Evolutionary conservation across 108 stramenopile genomes (phyloP), one percentile per base, ranked within the genome.

Genomic region (Fragilariopsis cylindrus): DNA sequence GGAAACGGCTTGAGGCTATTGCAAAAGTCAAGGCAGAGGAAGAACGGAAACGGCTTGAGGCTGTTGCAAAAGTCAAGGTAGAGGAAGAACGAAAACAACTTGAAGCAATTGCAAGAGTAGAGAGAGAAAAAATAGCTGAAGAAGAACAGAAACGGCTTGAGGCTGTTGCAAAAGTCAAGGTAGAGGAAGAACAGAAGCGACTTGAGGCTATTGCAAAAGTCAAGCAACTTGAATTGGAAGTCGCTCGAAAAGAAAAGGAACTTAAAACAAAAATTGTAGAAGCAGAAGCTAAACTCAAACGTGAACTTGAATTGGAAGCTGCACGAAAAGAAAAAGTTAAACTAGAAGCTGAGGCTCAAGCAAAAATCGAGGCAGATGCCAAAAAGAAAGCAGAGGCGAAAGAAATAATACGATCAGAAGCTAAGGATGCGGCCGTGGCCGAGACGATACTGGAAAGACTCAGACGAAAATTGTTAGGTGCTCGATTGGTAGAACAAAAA

Each of bases 281-380:
- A 30, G 58, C 21, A 30, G 21, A 60, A 30, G 21, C 58, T 46
- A 46, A 48, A 46, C 39, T 41, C 8, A 48, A 65, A 41, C 45
- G 45, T 7, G 65, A 65, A 48, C 6, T 13, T 5, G 47, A 65
- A 45, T 16, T 18, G 4, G 43, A 65, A 45, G 44, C 41, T 12
- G 41, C 44, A 45, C 45, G 16, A 47, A 45, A 65, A 65, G 65
- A 43, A 45, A 41, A 48, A 46, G n/a, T 13, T 42, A 65, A 48
- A 46, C 43, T 46, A 4, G 65, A 65, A 65, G 43, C 45, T 5
- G 65, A 65, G 65, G 65, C 65, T n/a, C 44, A 65, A 65, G 47
- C 46, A 5, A 65, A 65, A 45, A 45, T 45, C 3, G 65, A 65
- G 47, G 65, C 65, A 7, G 47, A 65, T 47, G 65, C 65, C 8